Evolutionary conservation across 139 green algal genomes (phyloP), one percentile per base, ranked within the genome.

Genomic region (Chlorella sp.): DNA sequence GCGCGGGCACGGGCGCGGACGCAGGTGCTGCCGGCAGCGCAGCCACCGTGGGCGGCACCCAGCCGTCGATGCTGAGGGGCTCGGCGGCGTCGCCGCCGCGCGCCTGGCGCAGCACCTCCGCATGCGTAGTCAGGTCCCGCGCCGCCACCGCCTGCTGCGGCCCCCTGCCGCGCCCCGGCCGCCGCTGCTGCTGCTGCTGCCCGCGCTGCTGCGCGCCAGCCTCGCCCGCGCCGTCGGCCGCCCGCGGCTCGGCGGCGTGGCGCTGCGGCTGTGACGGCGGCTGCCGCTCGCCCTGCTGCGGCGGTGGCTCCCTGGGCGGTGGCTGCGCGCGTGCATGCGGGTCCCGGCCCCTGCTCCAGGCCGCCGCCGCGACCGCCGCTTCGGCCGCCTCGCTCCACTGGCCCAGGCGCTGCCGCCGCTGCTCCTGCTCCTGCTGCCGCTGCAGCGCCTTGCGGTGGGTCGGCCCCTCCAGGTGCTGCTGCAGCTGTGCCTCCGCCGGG

Each of bases 41-140:
- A 55, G 46, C 55, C 70, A 76, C 56, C 3, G 55, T 60, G 17
- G 70, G 70, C 40, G 70, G 70, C 56, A 76, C 70, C 70, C 70
- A 76, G 56, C 70, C 70, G 17, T 59, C 70, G 15, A 76, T 56
- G 40, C 36, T 11, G 3, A 76, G 70, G 0, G 70, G 56, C 1
- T n/a, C n/a, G n/a, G 17, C 42, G 8, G 35, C 38, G n/a, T 45
- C 70, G n/a, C 3, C 17, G n/a, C 70, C 70, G 0, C 70, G 40
- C 1, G 70, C 70, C 55, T 58, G 55, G n/a, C 42, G 43, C 70
- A 76, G 70, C 70, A 76, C 59, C 7, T 67, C 70, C 29, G 15
- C 56, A 36, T 76, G 70, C 1, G 70, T 60, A 0, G 56, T 59
- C 17, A 76, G 38, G 69, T 42, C 27, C 11, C 23, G 65, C 11